Conservation (phyloP, 352 stramenopile genomes). For the Phytophthora pisi region DNA sequence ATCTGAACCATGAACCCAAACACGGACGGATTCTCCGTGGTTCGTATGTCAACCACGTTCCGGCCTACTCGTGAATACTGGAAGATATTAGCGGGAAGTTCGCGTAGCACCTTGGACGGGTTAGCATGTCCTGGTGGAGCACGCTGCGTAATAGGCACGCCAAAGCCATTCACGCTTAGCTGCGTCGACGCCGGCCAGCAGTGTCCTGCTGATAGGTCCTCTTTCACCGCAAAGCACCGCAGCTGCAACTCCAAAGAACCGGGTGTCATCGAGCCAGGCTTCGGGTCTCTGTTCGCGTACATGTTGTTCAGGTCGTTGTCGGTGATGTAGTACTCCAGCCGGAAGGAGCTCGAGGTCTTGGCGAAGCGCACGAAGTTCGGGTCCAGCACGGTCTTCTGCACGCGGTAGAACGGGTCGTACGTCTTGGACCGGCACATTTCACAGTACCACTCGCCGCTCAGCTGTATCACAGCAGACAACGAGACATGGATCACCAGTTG, state of each 20-base stretch:
- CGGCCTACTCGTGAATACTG: slow-evolving; percentile 67
- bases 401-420: slow-evolving; percentile 76
- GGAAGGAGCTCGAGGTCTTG: slow-evolving; percentile 49
- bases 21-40: slow-evolving; percentile 59
- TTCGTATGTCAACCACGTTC: slow-evolving; percentile 79
- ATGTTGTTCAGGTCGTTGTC: slow-evolving; percentile 80
- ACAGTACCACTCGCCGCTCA: slow-evolving; percentile 70
- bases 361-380: slow-evolving; percentile 72
- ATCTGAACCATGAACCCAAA: slow-evolving; percentile 82
- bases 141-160: slow-evolving; percentile 68
- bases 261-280: slow-evolving; percentile 55
- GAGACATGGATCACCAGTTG: slow-evolving; percentile 1
- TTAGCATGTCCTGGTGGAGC: slow-evolving; percentile 78
- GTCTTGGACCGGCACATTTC: slow-evolving; percentile 68
- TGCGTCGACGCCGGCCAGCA: slow-evolving; percentile 76
- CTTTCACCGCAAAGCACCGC: slow-evolving; percentile 78
- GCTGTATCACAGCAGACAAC: slow-evolving; percentile 24
- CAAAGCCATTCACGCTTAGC: slow-evolving; percentile 76
- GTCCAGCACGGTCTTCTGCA: slow-evolving; percentile 61
- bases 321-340: slow-evolving; percentile 71
- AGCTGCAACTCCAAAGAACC: slow-evolving; percentile 78
- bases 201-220: slow-evolving; percentile 68
- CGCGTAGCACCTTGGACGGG: slow-evolving; percentile 80
- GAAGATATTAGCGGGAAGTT: slow-evolving; percentile 79
- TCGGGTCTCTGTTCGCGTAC: slow-evolving; percentile 60